Conservation (phyloP, 106 monocot species). For the Ottelia alismoides region DNA sequence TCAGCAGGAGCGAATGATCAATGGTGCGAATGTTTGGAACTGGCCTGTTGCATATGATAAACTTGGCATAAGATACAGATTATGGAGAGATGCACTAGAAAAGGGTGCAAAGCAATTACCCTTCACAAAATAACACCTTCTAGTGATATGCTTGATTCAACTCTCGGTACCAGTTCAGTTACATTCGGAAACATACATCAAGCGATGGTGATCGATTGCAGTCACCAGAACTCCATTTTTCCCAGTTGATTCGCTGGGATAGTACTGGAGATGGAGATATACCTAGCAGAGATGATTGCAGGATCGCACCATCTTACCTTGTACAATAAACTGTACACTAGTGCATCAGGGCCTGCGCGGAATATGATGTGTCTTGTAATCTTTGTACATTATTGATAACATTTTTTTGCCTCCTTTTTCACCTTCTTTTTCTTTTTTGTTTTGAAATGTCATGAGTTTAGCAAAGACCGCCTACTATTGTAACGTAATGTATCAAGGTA, state of each 20-base stretch:
- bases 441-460: too few relatives aligned
- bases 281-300: too few relatives aligned
- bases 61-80: conserved; percentile 75
- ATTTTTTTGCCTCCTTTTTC: background rate
- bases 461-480: too few relatives aligned
- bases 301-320: background rate
- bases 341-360: conserved; percentile 3
- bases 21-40: conserved; percentile 93
- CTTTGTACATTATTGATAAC: conserved; percentile 5
- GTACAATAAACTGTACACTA: conserved; percentile 8
- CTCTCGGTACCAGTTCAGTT: too few relatives aligned
- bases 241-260: too few relatives aligned
- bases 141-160: too few relatives aligned
- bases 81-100: conserved; percentile 88
- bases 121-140: conserved; percentile 31
- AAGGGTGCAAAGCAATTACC: conserved; percentile 39
- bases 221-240: too few relatives aligned
- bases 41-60: conserved; percentile 92
- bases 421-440: background rate
- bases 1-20: conserved; percentile 91
- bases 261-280: too few relatives aligned
- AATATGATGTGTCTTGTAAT: conserved; percentile 1
- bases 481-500: background rate
- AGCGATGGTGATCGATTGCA: too few relatives aligned
- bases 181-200: too few relatives aligned